Evolutionary conservation across 306 rosid genomes (phyloP).

Genomic region (Lotus japonicus): DNA sequence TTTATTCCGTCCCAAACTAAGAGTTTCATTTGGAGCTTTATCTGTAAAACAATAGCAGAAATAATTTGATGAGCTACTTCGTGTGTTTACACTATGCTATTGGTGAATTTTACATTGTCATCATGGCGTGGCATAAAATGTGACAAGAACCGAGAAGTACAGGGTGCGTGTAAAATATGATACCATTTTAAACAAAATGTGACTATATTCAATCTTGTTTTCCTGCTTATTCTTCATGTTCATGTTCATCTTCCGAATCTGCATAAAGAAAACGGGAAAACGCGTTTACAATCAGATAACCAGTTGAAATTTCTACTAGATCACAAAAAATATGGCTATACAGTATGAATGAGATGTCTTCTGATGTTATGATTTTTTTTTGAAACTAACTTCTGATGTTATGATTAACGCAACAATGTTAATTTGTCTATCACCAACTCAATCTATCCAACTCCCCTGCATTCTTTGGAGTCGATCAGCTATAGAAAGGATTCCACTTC

Average conservation of each 20-base stretch:
- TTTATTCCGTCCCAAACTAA: too few species aligned
- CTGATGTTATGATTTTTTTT: too few species aligned
- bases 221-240: slow-evolving; percentile 66
- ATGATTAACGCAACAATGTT: not conserved
- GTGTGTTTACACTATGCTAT: not conserved
- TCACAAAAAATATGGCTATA: not conserved
- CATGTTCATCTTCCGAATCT: slow-evolving; percentile 94
- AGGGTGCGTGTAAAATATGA: not conserved
- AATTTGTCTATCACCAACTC: not conserved
- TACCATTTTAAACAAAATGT: slow-evolving; percentile 5
- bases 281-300: not conserved
- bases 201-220: slow-evolving; percentile 23
- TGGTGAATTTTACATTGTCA: slow-evolving; percentile 1
- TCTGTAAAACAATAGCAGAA: not conserved
- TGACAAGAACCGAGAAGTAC: not conserved
- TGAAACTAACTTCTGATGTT: not conserved
- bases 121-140: not conserved
- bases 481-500: too few species aligned
- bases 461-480: too few species aligned
- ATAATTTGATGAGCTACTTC: not conserved
- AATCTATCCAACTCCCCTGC: too few species aligned
- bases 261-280: slow-evolving; percentile 16
- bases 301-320: not conserved
- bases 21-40: not conserved
- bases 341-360: too few species aligned